phyloP scores from a whole-genome alignment of 257 asterid species.

The Nicotiana otophora region DNA sequence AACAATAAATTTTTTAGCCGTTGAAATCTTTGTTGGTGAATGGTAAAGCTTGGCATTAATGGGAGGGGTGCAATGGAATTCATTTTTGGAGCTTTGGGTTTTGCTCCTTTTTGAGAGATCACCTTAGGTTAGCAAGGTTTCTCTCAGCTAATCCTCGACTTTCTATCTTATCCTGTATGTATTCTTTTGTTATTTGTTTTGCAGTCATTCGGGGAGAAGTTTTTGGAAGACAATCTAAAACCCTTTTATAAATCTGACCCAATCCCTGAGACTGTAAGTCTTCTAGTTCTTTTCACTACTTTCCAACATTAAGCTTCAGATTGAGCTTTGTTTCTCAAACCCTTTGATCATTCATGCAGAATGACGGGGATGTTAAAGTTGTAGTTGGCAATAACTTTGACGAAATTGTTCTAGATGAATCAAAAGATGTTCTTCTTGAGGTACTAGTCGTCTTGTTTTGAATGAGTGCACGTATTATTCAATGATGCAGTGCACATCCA shows the following conservation, averaged over 20 bases:
- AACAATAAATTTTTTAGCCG: background rate
- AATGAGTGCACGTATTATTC: background rate
- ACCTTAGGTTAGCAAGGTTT: background rate
- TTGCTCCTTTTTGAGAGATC: no score
- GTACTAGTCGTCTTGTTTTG: conserved; percentile 29
- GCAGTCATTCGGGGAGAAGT: conserved; percentile 77
- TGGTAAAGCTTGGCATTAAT: background rate
- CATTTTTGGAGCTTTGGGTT: background rate
- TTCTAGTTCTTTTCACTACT: background rate
- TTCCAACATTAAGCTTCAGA: background rate
- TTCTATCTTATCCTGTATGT: background rate
- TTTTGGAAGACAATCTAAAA: conserved; percentile 69
- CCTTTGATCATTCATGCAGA: conserved; percentile 36
- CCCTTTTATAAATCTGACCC: conserved; percentile 92
- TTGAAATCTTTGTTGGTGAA: background rate
- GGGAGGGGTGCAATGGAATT: background rate
- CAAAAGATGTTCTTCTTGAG: conserved; percentile 98
- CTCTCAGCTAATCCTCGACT: background rate
- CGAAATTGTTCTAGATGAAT: conserved; percentile 86
- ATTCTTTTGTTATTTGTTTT: background rate
- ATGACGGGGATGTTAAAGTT: conserved; percentile 81
- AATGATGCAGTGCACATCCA: background rate
- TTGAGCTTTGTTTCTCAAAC: background rate
- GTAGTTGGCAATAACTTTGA: conserved; percentile 93
- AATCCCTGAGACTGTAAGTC: conserved; percentile 69